Evolutionary conservation across 768 basidiomycete species (phyloP).

Genomic region (Chalciporus sphaerocephalus): DNA sequence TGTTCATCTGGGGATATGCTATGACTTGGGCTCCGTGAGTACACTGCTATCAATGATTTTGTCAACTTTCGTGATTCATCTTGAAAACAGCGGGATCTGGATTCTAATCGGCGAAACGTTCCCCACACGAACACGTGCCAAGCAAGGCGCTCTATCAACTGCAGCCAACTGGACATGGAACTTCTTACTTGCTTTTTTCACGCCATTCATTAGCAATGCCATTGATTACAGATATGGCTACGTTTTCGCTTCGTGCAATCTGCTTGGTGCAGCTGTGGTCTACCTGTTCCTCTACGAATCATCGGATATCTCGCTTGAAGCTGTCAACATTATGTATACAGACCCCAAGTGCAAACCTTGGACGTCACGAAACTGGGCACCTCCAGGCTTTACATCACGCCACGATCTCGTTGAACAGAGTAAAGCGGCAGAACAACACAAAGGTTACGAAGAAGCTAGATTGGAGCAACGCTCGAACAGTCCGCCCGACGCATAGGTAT

Average conservation of each 20-base stretch:
- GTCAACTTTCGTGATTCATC: neutral
- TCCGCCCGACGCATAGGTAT: too few relatives aligned
- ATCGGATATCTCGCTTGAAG: slow-evolving; percentile 61
- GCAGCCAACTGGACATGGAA: slow-evolving; percentile 68
- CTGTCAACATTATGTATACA: slow-evolving; percentile 63
- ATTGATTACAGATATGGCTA: slow-evolving; percentile 66
- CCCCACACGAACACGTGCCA: slow-evolving; percentile 65
- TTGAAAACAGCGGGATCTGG: slow-evolving; percentile 53
- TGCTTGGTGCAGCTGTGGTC: slow-evolving; percentile 55
- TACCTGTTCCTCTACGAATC: slow-evolving; percentile 77
- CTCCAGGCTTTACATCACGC: slow-evolving; percentile 47
- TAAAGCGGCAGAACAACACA: slow-evolving; percentile 34
- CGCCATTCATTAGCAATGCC: slow-evolving; percentile 59
- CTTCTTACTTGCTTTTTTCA: slow-evolving; percentile 73
- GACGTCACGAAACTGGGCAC: slow-evolving; percentile 59
- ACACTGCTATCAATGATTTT: neutral
- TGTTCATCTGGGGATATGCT: slow-evolving; percentile 71
- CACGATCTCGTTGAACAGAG: slow-evolving; percentile 43
- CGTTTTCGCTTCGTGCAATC: slow-evolving; percentile 65
- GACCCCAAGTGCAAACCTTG: slow-evolving; percentile 63
- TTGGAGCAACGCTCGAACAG: too few relatives aligned
- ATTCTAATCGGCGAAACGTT: slow-evolving; percentile 77
- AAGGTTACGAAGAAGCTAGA: neutral
- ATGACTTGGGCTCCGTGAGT: slow-evolving; percentile 62
- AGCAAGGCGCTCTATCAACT: slow-evolving; percentile 65